These are phyloP conservation scores for Solanum sejunctum DNA, from an alignment of 257 asterid genomes.

Conservation along the genomic window DNA sequence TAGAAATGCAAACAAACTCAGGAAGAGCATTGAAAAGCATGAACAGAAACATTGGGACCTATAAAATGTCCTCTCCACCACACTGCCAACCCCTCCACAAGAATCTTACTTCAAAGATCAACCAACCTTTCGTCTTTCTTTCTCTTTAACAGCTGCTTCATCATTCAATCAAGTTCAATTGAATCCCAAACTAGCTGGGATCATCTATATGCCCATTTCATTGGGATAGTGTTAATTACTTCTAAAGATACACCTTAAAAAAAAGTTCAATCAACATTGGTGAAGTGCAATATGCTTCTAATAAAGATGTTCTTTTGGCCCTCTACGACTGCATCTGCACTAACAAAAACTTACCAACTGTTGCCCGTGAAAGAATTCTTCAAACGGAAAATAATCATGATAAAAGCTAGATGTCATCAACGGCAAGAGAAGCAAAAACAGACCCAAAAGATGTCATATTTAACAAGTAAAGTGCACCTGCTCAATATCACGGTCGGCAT, in stretches of 20 bases:
- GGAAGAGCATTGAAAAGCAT: neutral
- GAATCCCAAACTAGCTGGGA: neutral
- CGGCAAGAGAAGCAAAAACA: neutral
- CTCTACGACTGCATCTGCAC: neutral
- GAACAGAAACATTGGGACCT: neutral
- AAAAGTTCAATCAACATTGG: neutral
- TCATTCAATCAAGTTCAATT: neutral
- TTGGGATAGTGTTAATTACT: neutral
- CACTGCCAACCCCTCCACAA: neutral
- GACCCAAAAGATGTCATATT: neutral
- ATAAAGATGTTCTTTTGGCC: neutral
- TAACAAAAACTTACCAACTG: neutral
- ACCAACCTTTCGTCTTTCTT: neutral
- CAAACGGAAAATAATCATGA: neutral
- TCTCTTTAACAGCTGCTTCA: neutral
- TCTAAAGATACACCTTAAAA: neutral
- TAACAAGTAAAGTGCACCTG: conserved; percentile 33
- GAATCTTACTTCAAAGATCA: neutral
- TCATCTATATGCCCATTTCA: neutral
- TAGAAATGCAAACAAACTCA: neutral
- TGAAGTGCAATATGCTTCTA: neutral
- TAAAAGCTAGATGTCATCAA: neutral
- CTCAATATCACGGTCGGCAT: conserved; percentile 75
- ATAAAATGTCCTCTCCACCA: neutral
- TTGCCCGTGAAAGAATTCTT: neutral